phyloP scores from a whole-genome alignment of 2,329 filamentous ascomycete genomes.

The Plectosphaerella sp. region DNA sequence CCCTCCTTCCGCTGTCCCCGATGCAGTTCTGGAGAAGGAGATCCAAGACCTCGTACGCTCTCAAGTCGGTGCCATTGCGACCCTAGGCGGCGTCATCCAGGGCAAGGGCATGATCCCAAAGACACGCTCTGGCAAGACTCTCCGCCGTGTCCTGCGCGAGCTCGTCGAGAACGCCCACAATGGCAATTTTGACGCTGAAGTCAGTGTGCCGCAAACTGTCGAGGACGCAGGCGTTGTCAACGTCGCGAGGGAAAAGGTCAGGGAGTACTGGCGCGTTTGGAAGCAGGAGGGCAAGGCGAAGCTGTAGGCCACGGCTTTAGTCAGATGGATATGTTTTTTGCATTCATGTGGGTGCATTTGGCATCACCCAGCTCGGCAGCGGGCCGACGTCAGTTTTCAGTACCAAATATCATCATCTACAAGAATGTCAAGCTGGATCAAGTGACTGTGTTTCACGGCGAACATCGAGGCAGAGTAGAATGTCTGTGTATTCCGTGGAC shows the following conservation, averaged over 20 bases:
- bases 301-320: slow-evolving; percentile 30
- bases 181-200: slow-evolving; percentile 66
- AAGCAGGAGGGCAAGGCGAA: slow-evolving; percentile 44
- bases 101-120: slow-evolving; percentile 86
- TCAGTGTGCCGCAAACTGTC: slow-evolving; percentile 77
- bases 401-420: background rate
- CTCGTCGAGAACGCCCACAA: slow-evolving; percentile 77
- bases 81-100: slow-evolving; percentile 79
- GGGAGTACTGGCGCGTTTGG: slow-evolving; percentile 66
- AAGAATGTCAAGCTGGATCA: no score
- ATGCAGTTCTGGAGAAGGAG: slow-evolving; percentile 45
- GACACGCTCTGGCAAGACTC: slow-evolving; percentile 87
- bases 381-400: no score
- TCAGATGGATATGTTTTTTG: background rate
- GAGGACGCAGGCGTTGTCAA: slow-evolving; percentile 75
- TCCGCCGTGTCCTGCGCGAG: slow-evolving; percentile 76
- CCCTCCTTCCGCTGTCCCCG: slow-evolving; percentile 45
- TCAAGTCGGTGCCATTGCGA: slow-evolving; percentile 84
- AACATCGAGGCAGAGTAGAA: no score
- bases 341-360: background rate
- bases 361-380: background rate
- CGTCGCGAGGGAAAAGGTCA: slow-evolving; percentile 65
- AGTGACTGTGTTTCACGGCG: background rate
- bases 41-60: slow-evolving; percentile 69
- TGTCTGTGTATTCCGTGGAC: background rate